phyloP scores from a whole-genome alignment of 2,329 filamentous ascomycete species.

The Pochonia chlamydosporia region DNA sequence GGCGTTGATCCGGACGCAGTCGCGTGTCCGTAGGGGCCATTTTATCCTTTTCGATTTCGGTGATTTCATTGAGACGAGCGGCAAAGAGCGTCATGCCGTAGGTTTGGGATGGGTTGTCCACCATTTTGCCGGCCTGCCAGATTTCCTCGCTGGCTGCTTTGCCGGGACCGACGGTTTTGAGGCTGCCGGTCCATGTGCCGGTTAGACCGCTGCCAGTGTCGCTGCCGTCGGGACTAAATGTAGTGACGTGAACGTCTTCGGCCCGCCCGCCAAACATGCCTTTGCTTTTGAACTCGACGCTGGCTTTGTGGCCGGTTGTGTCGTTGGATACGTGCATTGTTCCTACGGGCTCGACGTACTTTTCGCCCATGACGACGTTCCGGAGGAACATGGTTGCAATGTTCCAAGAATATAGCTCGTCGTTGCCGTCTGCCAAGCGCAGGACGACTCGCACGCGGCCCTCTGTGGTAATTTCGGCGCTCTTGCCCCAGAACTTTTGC shows the following conservation, averaged over 20 bases:
- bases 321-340: constrained; percentile 85
- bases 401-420: constrained; percentile 85
- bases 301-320: constrained; percentile 72
- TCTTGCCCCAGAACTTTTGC: constrained; percentile 99
- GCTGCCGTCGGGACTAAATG: constrained; percentile 60
- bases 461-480: constrained; percentile 87
- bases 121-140: constrained; percentile 74
- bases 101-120: constrained; percentile 70
- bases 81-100: constrained; percentile 90
- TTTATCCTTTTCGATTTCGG: constrained; percentile 65
- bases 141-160: constrained; percentile 59
- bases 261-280: constrained; percentile 95
- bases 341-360: constrained; percentile 93
- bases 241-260: constrained; percentile 79
- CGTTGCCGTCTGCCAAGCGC: constrained; percentile 56
- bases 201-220: constrained; percentile 61
- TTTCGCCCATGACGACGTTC: constrained; percentile 96
- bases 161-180: constrained; percentile 62
- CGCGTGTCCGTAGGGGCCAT: constrained; percentile 79
- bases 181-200: constrained; percentile 78
- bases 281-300: constrained; percentile 87
- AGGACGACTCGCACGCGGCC: constrained; percentile 76
- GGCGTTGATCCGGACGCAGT: constrained; percentile 79
- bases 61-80: constrained; percentile 81
- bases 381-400: constrained; percentile 85